These are phyloP conservation scores for Hymenoscyphus infarciens DNA, from an alignment of 2,329 filamentous ascomycete genomes.

Conservation along the genomic window DNA sequence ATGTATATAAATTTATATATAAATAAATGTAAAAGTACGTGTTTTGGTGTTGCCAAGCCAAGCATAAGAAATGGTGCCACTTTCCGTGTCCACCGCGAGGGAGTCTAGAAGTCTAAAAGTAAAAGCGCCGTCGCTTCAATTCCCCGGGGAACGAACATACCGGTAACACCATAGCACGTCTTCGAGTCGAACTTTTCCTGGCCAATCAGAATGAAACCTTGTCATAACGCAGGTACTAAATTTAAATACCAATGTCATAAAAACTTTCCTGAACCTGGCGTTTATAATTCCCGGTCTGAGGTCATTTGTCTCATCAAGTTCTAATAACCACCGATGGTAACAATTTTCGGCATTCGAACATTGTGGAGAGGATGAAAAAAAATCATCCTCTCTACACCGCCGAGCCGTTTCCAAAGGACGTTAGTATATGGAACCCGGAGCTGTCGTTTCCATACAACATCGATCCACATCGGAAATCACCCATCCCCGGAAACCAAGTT, in stretches of 20 bases:
- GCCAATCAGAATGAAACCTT: too few species aligned
- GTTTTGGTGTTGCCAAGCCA: too few species aligned
- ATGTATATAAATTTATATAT: too few species aligned
- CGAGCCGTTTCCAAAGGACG: background rate
- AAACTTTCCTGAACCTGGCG: background rate
- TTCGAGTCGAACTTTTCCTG: background rate
- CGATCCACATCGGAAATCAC: background rate
- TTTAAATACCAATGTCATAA: background rate
- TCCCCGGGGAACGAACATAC: background rate
- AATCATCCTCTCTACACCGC: background rate
- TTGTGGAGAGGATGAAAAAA: too few species aligned
- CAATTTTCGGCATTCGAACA: too few species aligned
- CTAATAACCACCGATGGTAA: background rate
- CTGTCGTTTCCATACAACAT: background rate
- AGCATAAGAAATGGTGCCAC: too few species aligned
- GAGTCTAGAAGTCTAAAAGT: background rate
- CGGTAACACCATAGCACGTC: background rate
- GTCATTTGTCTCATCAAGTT: background rate
- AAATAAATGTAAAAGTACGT: too few species aligned
- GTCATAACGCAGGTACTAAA: background rate
- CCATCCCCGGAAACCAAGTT: background rate
- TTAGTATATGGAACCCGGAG: too few species aligned
- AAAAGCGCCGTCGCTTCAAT: background rate
- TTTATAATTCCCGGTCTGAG: background rate
- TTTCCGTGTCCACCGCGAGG: too few species aligned